phyloP scores from a whole-genome alignment of 1,139 yeast species.

The Kodamaea sp. region DNA sequence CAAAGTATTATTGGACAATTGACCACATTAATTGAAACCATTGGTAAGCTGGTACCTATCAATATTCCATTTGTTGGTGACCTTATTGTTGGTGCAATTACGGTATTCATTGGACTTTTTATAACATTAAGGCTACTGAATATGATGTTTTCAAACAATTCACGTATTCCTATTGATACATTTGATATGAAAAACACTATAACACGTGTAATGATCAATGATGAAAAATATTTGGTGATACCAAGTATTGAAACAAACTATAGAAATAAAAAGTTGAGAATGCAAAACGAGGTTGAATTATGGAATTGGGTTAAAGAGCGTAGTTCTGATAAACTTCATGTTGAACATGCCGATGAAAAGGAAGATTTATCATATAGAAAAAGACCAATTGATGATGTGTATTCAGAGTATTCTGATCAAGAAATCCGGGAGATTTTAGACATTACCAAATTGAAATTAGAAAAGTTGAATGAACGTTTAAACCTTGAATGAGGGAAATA shows the following conservation, averaged over 20 bases:
- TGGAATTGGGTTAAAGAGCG: constrained; percentile 83
- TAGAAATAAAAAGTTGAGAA: constrained; percentile 27
- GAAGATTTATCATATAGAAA: neutral
- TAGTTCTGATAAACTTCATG: constrained; percentile 25
- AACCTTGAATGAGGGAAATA: constrained; percentile 2
- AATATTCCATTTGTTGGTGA: constrained; percentile 25
- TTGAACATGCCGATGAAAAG: constrained; percentile 9
- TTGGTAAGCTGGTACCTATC: constrained; percentile 29
- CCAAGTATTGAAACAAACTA: constrained; percentile 45
- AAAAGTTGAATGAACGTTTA: constrained; percentile 19
- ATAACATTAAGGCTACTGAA: constrained; percentile 1
- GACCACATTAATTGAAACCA: constrained; percentile 21
- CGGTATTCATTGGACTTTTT: constrained; percentile 17
- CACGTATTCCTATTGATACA: constrained; percentile 4
- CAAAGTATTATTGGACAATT: constrained; percentile 20
- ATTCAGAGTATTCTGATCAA: constrained; percentile 34
- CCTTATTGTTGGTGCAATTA: constrained; percentile 23
- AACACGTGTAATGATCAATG: constrained; percentile 32
- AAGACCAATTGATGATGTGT: constrained; percentile 9
- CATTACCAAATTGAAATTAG: constrained; percentile 51
- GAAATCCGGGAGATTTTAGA: constrained; percentile 53
- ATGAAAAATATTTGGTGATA: constrained; percentile 41
- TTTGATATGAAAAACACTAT: constrained; percentile 9
- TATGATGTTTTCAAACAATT: constrained; percentile 3
- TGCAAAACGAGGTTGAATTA: constrained; percentile 58